Evolutionary conservation across 1,284 basidiomycete species (phyloP).

Genomic region (Chiua sp.): DNA sequence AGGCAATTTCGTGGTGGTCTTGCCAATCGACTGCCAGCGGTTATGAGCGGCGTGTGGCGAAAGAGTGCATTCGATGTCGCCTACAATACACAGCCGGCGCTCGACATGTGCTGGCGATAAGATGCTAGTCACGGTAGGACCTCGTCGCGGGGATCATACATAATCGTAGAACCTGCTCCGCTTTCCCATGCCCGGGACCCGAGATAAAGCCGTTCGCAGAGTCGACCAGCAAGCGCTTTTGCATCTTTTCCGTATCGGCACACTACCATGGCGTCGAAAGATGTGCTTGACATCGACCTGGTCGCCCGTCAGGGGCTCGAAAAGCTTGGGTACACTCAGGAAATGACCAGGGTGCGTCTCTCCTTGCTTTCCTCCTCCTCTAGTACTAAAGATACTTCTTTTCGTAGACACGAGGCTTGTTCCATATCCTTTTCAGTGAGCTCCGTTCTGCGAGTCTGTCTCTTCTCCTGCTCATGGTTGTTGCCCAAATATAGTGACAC

Average conservation of each 20-base stretch:
- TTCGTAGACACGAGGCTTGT: constrained; percentile 51
- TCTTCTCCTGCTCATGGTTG: constrained; percentile 4
- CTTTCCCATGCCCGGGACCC: neutral
- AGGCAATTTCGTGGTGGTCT: too few species aligned
- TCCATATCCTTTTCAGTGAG: constrained; percentile 55
- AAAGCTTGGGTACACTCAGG: constrained; percentile 55
- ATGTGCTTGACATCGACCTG: constrained; percentile 22
- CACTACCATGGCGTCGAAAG: constrained; percentile 13
- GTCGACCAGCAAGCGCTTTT: neutral
- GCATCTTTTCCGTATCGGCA: neutral
- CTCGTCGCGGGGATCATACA: neutral
- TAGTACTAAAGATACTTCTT: neutral
- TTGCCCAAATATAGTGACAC: constrained; percentile 43
- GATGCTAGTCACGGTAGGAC: neutral
- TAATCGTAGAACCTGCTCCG: neutral
- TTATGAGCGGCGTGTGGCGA: too few species aligned
- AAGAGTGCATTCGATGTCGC: neutral
- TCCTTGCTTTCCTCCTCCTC: too few species aligned
- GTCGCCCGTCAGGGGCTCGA: constrained; percentile 43
- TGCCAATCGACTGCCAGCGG: too few species aligned
- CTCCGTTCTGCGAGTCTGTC: neutral
- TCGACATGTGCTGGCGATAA: neutral
- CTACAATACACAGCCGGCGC: too few species aligned
- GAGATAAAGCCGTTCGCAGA: neutral
- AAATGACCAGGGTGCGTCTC: constrained; percentile 49